Percentiles rank a stretch among this genome's conserved stretches.
Conservation (phyloP, 2,329 filamentous ascomycete genomes). For the Xylaria digitata region DNA sequence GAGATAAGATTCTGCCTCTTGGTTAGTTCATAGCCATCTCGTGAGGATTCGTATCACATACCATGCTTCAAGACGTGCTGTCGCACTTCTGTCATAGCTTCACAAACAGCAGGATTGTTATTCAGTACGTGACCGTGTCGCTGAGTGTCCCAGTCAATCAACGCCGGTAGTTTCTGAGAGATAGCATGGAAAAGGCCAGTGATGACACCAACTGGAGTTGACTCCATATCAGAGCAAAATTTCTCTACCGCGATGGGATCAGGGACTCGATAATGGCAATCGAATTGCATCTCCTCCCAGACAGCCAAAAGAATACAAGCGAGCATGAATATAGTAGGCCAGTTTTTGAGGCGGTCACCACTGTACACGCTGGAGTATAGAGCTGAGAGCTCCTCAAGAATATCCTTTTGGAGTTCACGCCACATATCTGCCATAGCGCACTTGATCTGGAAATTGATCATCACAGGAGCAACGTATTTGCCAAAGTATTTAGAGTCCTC, state of each 20-base stretch:
- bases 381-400: constrained; percentile 89
- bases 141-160: constrained; percentile 92
- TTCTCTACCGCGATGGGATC: constrained; percentile 87
- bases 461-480: constrained; percentile 91
- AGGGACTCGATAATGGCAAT: constrained; percentile 93
- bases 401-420: constrained; percentile 96
- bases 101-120: constrained; percentile 91
- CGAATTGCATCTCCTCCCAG: constrained; percentile 99
- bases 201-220: constrained; percentile 93
- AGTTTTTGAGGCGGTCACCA: constrained; percentile 97
- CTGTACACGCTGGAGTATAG: constrained; percentile 98
- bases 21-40: constrained; percentile 54
- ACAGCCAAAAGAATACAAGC: constrained; percentile 92
- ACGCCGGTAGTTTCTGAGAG: constrained; percentile 92
- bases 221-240: constrained; percentile 98
- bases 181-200: constrained; percentile 98
- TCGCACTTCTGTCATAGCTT: constrained; percentile 95
- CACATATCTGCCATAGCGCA: constrained; percentile 97
- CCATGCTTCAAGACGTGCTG: constrained; percentile 93
- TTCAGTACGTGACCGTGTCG: constrained; percentile 91
- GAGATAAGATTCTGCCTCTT: constrained; percentile 81
- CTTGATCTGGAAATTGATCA: constrained; percentile 99
- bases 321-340: constrained; percentile 98
- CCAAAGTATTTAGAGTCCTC: constrained; percentile 88
- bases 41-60: constrained; percentile 60